Conservation (phyloP, 2,329 filamentous ascomycete species). For the Cyphellophora attinorum region DNA sequence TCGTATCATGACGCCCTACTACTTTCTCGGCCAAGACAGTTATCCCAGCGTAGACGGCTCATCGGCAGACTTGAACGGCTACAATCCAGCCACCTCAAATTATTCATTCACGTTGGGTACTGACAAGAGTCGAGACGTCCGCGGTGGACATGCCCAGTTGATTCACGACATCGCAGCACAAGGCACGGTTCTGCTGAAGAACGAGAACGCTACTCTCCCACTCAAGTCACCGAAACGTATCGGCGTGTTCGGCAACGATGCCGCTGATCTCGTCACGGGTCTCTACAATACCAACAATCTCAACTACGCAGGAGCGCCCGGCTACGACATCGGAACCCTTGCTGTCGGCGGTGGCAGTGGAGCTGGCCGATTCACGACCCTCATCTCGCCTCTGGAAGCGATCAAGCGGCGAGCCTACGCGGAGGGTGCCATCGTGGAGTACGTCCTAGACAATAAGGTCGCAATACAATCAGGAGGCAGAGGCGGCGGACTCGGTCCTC, state of each 20-base stretch:
- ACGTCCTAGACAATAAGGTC: slow-evolving; percentile 34
- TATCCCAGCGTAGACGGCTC: slow-evolving; percentile 16
- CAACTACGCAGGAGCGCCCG: slow-evolving; percentile 58
- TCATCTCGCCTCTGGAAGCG: slow-evolving; percentile 22
- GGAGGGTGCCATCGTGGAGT: slow-evolving; percentile 20
- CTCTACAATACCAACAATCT: slow-evolving; percentile 65
- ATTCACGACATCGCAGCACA: slow-evolving; percentile 46
- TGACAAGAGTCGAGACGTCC: slow-evolving; percentile 34
- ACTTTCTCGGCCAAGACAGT: slow-evolving; percentile 32
- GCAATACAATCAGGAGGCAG: slow-evolving; percentile 9
- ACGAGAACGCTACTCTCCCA: slow-evolving; percentile 39
- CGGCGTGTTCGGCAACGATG: slow-evolving; percentile 41
- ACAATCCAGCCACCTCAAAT: slow-evolving; percentile 5
- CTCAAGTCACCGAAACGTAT: slow-evolving; percentile 37
- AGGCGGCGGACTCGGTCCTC: slow-evolving; percentile 7
- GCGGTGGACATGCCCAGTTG: slow-evolving; percentile 26
- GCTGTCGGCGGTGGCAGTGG: slow-evolving; percentile 23
- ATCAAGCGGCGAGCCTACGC: slow-evolving; percentile 19
- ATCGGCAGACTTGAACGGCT: slow-evolving; percentile 8
- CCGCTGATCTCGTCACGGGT: slow-evolving; percentile 56
- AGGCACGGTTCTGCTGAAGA: slow-evolving; percentile 47
- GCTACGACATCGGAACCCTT: slow-evolving; percentile 9
- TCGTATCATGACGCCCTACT: slow-evolving; percentile 38
- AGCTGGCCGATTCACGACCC: slow-evolving; percentile 20
- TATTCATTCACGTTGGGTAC: slow-evolving; percentile 8